These are phyloP conservation scores for Linum lewisii DNA, from an alignment of 345 rosid species.

Conservation along the genomic window DNA sequence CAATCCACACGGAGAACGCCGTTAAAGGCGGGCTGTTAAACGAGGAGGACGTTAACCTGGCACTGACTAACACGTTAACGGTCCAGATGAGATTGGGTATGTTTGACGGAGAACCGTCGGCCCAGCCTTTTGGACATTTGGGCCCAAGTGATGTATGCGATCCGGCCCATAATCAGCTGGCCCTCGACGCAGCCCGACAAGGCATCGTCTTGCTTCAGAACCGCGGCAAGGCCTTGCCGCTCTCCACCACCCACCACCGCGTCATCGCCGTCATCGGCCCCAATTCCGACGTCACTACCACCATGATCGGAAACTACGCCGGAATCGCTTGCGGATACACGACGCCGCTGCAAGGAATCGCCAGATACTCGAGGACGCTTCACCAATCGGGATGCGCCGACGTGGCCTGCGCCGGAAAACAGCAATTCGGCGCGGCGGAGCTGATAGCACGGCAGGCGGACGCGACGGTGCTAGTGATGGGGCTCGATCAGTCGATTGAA, in stretches of 20 bases:
- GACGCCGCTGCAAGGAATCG: constrained; percentile 22
- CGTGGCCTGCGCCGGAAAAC: constrained; percentile 16
- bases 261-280: constrained; percentile 7
- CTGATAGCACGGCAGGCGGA: constrained; percentile 19
- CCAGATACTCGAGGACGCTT: constrained; percentile 16
- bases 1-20: constrained; percentile 4
- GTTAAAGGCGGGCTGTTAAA: constrained; percentile 3
- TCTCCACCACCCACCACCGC: constrained; percentile 5
- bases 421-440: constrained; percentile 18
- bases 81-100: not conserved
- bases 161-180: not conserved
- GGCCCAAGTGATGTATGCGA: not conserved
- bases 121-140: not conserved
- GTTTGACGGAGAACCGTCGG: not conserved
- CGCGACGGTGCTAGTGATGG: constrained; percentile 24
- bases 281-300: constrained; percentile 46
- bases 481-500: constrained; percentile 26
- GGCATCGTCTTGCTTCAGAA: constrained; percentile 5
- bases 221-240: not conserved
- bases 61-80: constrained; percentile 4
- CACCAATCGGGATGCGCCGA: constrained; percentile 15
- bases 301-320: constrained; percentile 83
- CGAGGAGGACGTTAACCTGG: constrained; percentile 6
- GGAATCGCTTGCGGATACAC: constrained; percentile 25
- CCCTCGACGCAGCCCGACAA: constrained; percentile 6